Percentiles rank a stretch among this genome's conserved stretches.
Conservation (phyloP, 768 basidiomycete species). For the Tephrocybe sp. region DNA sequence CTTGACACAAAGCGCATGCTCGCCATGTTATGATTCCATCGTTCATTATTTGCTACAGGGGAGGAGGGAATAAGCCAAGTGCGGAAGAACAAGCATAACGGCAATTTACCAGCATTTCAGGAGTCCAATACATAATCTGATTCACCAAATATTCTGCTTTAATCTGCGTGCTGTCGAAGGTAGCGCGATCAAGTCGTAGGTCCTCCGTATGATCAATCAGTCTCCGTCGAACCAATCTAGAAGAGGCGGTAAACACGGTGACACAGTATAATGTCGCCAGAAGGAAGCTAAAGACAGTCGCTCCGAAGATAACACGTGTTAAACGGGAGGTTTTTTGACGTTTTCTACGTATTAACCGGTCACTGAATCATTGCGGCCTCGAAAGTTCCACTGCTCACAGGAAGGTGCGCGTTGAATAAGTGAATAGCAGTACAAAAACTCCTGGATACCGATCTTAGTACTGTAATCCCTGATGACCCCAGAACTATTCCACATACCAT, state of each 20-base stretch:
- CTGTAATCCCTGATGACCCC: neutral
- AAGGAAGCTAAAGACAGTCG: conserved; percentile 2
- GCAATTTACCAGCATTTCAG: neutral
- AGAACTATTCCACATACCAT: neutral
- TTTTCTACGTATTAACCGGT: neutral
- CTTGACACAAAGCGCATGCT: conserved; percentile 6
- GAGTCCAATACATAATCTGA: conserved; percentile 7
- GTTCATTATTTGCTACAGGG: conserved; percentile 3
- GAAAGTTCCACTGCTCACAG: neutral
- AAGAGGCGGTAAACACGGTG: neutral
- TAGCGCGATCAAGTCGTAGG: neutral
- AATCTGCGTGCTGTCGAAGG: neutral
- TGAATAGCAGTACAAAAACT: conserved; percentile 1
- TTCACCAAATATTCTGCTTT: neutral
- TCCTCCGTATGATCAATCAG: neutral
- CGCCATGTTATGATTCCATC: conserved; percentile 9
- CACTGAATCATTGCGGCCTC: too few species aligned
- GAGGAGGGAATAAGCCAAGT: neutral
- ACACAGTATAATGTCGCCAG: conserved; percentile 4
- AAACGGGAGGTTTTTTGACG: neutral
- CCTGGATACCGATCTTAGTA: too few species aligned
- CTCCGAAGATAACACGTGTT: conserved; percentile 2
- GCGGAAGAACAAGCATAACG: neutral
- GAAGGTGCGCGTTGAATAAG: neutral
- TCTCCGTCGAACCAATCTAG: neutral